These are phyloP conservation scores for Pneumocystis wakefieldiae DNA, from an alignment of 1,139 yeast species.

Conservation along the genomic window DNA sequence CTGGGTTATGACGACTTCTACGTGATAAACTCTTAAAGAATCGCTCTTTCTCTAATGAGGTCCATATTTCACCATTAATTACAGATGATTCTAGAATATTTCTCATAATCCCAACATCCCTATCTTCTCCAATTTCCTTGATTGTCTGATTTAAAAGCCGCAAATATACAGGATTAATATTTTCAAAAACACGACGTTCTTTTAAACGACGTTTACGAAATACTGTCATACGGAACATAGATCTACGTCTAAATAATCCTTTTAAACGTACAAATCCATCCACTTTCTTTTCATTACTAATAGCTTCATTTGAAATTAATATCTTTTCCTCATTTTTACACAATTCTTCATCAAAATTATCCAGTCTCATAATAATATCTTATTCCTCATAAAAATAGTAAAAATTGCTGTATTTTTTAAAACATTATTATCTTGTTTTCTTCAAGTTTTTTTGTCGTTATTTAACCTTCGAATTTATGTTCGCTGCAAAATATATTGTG, in stretches of 20 bases:
- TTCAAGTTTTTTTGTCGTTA: neutral
- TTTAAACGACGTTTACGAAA: neutral
- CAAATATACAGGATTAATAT: neutral
- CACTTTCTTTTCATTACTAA: neutral
- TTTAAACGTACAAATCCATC: neutral
- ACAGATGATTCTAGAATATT: neutral
- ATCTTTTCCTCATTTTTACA: neutral
- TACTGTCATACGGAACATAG: neutral
- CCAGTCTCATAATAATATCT: neutral
- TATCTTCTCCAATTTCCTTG: neutral
- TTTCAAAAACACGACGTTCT: neutral
- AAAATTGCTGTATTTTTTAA: neutral
- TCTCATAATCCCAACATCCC: neutral
- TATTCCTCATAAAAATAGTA: neutral
- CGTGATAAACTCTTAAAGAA: conserved; percentile 4
- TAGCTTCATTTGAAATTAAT: neutral
- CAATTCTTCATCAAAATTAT: neutral
- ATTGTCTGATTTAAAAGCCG: neutral
- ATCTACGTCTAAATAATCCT: neutral
- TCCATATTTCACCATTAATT: conserved; percentile 3
- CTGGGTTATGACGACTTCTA: conserved; percentile 2
- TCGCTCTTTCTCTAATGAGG: conserved; percentile 3
- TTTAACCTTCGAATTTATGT: neutral
- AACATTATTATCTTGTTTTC: neutral
- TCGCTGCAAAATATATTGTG: neutral